Conservation (phyloP, 768 basidiomycete genomes). For the Lactarius vividus region DNA sequence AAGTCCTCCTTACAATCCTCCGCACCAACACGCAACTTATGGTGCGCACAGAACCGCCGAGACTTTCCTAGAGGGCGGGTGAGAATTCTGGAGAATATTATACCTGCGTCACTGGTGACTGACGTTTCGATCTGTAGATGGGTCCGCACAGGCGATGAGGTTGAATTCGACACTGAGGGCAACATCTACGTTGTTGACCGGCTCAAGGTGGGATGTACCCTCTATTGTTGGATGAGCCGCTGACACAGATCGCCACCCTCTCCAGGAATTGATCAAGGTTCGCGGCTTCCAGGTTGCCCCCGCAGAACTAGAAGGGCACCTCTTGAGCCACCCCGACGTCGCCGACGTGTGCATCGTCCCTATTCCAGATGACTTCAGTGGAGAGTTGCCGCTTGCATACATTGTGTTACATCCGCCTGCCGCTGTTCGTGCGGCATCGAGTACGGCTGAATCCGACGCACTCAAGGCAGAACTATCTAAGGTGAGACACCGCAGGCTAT, state of each 20-base stretch:
- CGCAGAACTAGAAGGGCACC: slow-evolving; percentile 65
- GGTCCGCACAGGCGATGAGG: slow-evolving; percentile 69
- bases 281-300: slow-evolving; percentile 73
- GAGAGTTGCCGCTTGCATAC: slow-evolving; percentile 70
- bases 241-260: slow-evolving; percentile 25
- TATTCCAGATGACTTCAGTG: slow-evolving; percentile 65
- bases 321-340: slow-evolving; percentile 58
- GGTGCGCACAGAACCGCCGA: slow-evolving; percentile 52
- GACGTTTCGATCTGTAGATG: slow-evolving; percentile 43
- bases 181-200: slow-evolving; percentile 62
- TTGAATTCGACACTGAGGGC: slow-evolving; percentile 48
- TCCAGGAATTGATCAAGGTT: slow-evolving; percentile 64
- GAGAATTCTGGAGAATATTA: slow-evolving; percentile 19
- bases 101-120: neutral
- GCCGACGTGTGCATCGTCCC: slow-evolving; percentile 64
- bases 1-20: slow-evolving; percentile 30
- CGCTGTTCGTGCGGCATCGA: slow-evolving; percentile 12
- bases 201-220: slow-evolving; percentile 43
- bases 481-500: slow-evolving; percentile 3
- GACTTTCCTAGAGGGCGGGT: slow-evolving; percentile 63
- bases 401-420: slow-evolving; percentile 46
- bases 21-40: neutral
- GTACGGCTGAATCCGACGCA: slow-evolving; percentile 9
- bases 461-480: slow-evolving; percentile 23
- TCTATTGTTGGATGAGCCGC: neutral